A percentile compares a stretch with the other conserved stretches of the same genome.
Evolutionary conservation across 176 grass and related monocot species (phyloP).

Genomic region (Dendrocalamus sinicus): DNA sequence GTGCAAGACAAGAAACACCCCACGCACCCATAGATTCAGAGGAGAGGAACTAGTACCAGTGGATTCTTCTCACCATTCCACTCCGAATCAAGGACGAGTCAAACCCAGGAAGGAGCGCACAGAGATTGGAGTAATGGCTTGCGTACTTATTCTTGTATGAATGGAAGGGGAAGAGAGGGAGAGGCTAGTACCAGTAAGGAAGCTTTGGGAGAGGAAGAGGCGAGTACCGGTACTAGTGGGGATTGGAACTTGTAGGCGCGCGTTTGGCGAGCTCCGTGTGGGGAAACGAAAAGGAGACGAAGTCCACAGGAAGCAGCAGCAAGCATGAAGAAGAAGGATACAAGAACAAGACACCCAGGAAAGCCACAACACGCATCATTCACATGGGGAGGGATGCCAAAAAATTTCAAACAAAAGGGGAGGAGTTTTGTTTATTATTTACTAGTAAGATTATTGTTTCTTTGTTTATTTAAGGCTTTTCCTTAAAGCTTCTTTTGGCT

Average conservation of each 20-base stretch:
- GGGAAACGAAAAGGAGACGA: slow-evolving; percentile 26
- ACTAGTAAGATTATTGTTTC: background rate
- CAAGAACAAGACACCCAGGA: background rate
- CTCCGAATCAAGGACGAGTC: background rate
- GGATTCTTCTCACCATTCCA: slow-evolving; percentile 44
- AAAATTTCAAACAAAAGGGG: slow-evolving; percentile 35
- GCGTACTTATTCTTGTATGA: background rate
- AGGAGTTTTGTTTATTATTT: background rate
- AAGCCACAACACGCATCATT: background rate
- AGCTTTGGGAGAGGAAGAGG: background rate
- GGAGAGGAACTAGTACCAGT: background rate
- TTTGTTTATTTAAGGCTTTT: background rate
- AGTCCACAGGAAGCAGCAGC: slow-evolving; percentile 25
- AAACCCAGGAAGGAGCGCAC: background rate
- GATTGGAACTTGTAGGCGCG: too few species aligned
- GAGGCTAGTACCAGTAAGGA: background rate
- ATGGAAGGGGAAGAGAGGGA: background rate
- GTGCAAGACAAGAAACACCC: too few species aligned
- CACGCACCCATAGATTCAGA: slow-evolving; percentile 20
- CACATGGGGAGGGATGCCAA: slow-evolving; percentile 28
- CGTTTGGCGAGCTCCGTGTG: slow-evolving; percentile 19
- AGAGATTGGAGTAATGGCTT: background rate
- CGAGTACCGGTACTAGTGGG: background rate
- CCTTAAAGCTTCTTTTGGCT: background rate
- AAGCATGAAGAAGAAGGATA: background rate